Percentiles rank a stretch among this genome's conserved stretches.
phyloP scores from a whole-genome alignment of 1,139 yeast species.

The Kurtzmaniella quercitrusa region DNA sequence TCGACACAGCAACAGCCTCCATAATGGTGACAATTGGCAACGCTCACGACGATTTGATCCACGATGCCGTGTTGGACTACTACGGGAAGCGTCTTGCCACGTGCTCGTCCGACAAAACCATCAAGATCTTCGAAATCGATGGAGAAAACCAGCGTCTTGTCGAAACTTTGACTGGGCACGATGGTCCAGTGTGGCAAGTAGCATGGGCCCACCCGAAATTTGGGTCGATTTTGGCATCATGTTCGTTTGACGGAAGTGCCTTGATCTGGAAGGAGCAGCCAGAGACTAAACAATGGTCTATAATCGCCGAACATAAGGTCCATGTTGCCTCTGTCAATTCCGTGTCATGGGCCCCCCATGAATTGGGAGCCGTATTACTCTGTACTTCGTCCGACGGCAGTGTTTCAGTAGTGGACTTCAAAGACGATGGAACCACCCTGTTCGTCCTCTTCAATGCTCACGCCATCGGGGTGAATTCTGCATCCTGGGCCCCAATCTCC shows the following conservation, averaged over 20 bases:
- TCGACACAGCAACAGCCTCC: not conserved
- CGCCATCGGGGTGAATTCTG: constrained; percentile 89
- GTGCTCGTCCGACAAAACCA: constrained; percentile 90
- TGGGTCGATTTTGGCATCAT: constrained; percentile 90
- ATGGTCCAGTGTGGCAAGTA: constrained; percentile 99
- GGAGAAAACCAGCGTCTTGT: constrained; percentile 69
- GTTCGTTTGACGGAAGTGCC: constrained; percentile 93
- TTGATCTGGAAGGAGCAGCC: constrained; percentile 85
- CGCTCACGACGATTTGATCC: constrained; percentile 87
- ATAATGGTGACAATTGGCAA: constrained; percentile 69
- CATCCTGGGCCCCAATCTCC: constrained; percentile 87
- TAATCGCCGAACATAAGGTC: constrained; percentile 79
- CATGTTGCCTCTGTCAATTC: constrained; percentile 95
- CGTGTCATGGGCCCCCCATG: constrained; percentile 97
- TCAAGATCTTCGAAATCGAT: constrained; percentile 87
- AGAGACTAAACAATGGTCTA: constrained; percentile 83
- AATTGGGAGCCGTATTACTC: constrained; percentile 85
- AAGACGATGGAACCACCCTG: constrained; percentile 82
- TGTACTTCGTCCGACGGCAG: constrained; percentile 94
- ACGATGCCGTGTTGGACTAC: constrained; percentile 95
- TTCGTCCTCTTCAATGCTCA: constrained; percentile 72
- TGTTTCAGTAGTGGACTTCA: constrained; percentile 85
- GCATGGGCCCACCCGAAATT: constrained; percentile 99
- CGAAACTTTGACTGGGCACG: constrained; percentile 85
- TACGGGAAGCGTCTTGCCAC: constrained; percentile 95